These are phyloP conservation scores for Citrus glauca DNA, from an alignment of 345 rosid species.

Conservation along the genomic window DNA sequence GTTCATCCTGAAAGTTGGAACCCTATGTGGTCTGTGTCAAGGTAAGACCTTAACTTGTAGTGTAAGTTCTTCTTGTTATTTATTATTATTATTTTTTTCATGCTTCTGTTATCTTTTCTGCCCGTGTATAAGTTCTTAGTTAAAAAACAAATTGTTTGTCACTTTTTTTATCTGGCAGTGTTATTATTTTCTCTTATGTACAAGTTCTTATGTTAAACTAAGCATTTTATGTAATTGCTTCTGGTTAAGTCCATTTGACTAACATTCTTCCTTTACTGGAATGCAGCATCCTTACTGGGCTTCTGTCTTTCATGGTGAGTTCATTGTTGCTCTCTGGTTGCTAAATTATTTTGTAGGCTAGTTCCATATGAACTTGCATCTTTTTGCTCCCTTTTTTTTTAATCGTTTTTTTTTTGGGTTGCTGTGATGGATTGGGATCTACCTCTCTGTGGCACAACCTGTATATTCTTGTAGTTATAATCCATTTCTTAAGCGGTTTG, in stretches of 20 bases:
- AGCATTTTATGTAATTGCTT: background rate
- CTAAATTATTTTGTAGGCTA: background rate
- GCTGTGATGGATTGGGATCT: background rate
- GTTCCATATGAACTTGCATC: background rate
- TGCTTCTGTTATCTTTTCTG: background rate
- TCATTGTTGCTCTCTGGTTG: background rate
- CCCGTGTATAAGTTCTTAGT: background rate
- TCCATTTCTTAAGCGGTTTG: background rate
- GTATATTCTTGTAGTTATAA: background rate
- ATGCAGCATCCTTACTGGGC: conserved; percentile 98
- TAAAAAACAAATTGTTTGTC: background rate
- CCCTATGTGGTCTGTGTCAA: conserved; percentile 99
- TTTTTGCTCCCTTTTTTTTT: conserved; percentile 1
- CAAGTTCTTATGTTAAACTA: background rate
- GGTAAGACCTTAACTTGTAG: conserved; percentile 39
- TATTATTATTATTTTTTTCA: background rate
- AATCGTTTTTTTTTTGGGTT: background rate
- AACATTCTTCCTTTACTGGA: conserved; percentile 14
- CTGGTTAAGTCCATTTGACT: background rate
- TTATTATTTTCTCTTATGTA: background rate
- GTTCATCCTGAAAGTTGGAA: conserved; percentile 99
- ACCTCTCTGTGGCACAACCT: background rate
- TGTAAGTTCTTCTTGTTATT: background rate
- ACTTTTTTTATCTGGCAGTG: background rate
- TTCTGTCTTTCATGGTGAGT: conserved; percentile 97